Percentiles rank a stretch among this genome's conserved stretches.
phyloP scores from a whole-genome alignment of 2,329 filamentous ascomycete genomes.

The Hymenoscyphus repandus region DNA sequence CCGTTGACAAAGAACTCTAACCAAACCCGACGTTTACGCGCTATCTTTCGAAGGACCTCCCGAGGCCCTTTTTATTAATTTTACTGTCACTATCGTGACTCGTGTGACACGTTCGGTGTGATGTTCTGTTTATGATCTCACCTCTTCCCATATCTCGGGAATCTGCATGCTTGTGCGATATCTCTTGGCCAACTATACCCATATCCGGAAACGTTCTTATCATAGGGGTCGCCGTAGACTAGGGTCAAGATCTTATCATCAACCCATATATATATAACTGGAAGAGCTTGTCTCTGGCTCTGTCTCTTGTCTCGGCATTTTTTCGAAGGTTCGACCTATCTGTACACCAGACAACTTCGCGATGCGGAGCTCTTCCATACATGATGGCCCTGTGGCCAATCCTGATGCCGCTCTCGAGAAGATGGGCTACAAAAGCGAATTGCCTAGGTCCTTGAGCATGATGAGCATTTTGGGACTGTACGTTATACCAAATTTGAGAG shows the following conservation, averaged over 20 bases:
- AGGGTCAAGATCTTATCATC: no score
- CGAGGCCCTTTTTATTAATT: no score
- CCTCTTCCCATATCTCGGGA: neutral
- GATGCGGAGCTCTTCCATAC: slow-evolving; percentile 7
- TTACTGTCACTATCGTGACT: neutral
- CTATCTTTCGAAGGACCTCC: no score
- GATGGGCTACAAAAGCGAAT: slow-evolving; percentile 62
- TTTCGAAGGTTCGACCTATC: no score
- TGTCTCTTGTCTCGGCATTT: no score
- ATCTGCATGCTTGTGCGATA: no score
- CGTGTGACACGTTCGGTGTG: slow-evolving; percentile 9
- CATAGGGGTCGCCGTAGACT: no score
- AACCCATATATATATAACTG: no score
- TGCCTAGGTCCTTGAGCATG: slow-evolving; percentile 64
- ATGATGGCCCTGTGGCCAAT: slow-evolving; percentile 16
- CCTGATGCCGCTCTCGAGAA: slow-evolving; percentile 17
- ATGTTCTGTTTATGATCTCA: neutral
- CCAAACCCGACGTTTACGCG: no score
- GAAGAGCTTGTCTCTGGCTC: no score
- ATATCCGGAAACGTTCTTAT: neutral
- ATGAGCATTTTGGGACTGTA: slow-evolving; percentile 57
- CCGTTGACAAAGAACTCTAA: no score
- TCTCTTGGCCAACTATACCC: neutral
- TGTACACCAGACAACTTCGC: neutral
- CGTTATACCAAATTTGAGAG: slow-evolving; percentile 3